Evolutionary conservation across 495 filamentous ascomycete species (phyloP), one percentile per base, ranked within the genome.

Genomic region (Bathelium albidoporum): DNA sequence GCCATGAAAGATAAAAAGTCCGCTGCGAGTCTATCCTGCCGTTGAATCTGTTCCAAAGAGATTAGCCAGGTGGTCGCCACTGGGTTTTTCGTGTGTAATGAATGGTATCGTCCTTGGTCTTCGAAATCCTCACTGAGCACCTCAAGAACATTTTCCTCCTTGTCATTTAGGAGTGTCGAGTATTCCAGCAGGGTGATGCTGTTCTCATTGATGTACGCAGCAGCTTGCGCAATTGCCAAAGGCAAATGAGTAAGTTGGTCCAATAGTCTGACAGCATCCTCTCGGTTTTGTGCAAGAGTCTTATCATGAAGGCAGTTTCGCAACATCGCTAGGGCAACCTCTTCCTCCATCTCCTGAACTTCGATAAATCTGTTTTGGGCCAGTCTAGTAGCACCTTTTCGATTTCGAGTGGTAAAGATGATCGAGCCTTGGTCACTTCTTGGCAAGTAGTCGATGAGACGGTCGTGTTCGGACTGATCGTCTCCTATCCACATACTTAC

Each of bases 151-250:
- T 66, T 62, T 61, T 68, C 45, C 62, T 70, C 68, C 29, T 60
- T 61, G 43, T 31, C 62, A 36, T 58, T 31, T 2, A 70, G 59
- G 39, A 70, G 66, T 58, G 31, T 45, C 28, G 66, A 16, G 55
- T 68, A 70, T 31, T 68, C 62, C 7, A 63, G 4, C 28, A 70
- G 62, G 29, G 66, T 59, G 41, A 59, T 63, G 16, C 20, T 43
- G 62, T 59, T 69, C 24, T 2, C 62, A 53, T 69, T 68, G 9
- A 72, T 62, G 52, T 72, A 70, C n/a, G 70, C 70, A 2, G 70
- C 62, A 11, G 69, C 69, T 58, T 71, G 69, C 2, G 68, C 58
- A 52, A 71, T 71, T 0, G 69, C 69, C 26, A 72, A 60, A 41
- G 70, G 68, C 16, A 72, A 58, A 39, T 63, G 68, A 14, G 29